Base-by-base conservation (phyloP, 1,139 yeast genomes). In the Suhomyces yuchorum region DNA sequence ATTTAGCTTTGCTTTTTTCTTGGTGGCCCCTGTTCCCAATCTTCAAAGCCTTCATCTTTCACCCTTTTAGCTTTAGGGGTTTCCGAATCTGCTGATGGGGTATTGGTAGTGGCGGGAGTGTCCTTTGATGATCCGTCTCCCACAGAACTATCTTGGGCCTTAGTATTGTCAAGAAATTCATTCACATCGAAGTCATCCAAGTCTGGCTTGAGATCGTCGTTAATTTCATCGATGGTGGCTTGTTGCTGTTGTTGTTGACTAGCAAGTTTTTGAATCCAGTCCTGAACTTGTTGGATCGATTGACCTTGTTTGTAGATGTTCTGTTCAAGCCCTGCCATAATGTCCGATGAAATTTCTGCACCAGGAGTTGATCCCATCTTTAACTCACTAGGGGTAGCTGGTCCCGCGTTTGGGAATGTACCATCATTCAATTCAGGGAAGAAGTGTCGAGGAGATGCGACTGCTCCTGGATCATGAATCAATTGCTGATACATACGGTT, bases 221-320 rank as follows among this genome's bases (percentile, higher is more conserved):
- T 50, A 34, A 54, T 48, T 36, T 54, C 57, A 42, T 54, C 48
- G 28, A 52, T 54, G 11, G 55, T 48, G 4, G 51, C 50, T 18
- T 66, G 71, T 34, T 66, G 67, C 33, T 66, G 69, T 42, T 69
- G 67, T 44, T 70, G 77, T 46, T 71, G 74, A 40, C 58, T 62
- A 1, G 76, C 71, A 42, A 77, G 61, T 47, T 70, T 77, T 49
- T 70, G 80, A 42, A 81, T 71, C 84, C 84, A 80, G 54, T 81
- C 85, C 57, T 80, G 82, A 1, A 80, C 82, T 56, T 80, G 84
- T 60, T 73, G 80, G 46, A 81, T 73, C 3, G 83, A 75, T 51
- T 76, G 78, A 9, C 82, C 84, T 53, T 81, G 84, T 56, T 70
- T 75, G 48, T 65, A 63, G 8, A 81, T 66, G 50, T 71, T 79